Conservation (phyloP, 2,329 filamentous ascomycete genomes). For the Periconia macrospinosa region DNA sequence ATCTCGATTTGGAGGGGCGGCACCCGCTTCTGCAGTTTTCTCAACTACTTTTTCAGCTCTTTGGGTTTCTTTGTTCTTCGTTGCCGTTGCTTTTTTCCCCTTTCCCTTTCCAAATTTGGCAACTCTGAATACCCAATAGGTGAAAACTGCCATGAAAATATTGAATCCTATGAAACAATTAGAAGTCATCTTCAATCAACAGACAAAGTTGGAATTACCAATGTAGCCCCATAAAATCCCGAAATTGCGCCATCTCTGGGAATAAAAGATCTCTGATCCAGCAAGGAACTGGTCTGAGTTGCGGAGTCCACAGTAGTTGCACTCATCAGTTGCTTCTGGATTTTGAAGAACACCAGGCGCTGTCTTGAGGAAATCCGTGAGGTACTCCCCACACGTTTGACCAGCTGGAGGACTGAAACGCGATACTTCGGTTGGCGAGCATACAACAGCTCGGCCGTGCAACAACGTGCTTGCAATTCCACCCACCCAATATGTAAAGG, state of each 20-base stretch:
- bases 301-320: conserved; percentile 52
- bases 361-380: conserved; percentile 43
- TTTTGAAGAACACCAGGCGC: conserved; percentile 47
- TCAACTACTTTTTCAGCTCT: conserved; percentile 1
- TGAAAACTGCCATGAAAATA: conserved; percentile 56
- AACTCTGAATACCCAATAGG: conserved; percentile 55
- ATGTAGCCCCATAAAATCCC: conserved; percentile 70
- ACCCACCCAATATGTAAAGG: conserved; percentile 64
- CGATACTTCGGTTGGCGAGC: conserved; percentile 45
- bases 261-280: conserved; percentile 44
- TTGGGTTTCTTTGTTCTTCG: background rate
- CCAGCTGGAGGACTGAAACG: conserved; percentile 42
- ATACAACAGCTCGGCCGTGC: conserved; percentile 50
- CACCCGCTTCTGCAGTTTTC: conserved; percentile 6
- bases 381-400: conserved; percentile 47
- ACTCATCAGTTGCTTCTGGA: conserved; percentile 46
- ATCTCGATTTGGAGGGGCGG: conserved; percentile 8
- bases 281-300: conserved; percentile 52
- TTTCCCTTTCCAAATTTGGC: conserved; percentile 13
- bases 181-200: too few species aligned
- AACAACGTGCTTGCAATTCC: conserved; percentile 44
- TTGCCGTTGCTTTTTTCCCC: conserved; percentile 1
- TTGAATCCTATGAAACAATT: conserved; percentile 53
- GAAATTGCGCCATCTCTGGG: conserved; percentile 66
- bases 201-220: background rate